Conservation (phyloP, 345 rosid genomes). For the Physaria fendleri region DNA sequence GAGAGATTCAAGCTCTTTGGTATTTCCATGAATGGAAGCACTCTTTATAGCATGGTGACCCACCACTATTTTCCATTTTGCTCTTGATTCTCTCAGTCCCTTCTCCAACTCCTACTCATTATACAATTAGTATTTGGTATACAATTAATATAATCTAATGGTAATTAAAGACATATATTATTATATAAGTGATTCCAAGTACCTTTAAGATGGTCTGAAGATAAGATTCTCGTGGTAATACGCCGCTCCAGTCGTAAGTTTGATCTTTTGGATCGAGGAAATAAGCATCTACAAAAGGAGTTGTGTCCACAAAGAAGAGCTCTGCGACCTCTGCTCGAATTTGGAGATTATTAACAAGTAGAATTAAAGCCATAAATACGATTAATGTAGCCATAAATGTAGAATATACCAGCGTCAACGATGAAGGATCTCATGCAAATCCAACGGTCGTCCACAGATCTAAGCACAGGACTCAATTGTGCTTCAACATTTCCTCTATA, state of each 20-base stretch:
- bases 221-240: conserved; percentile 33
- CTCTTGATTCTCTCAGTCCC: conserved; percentile 36
- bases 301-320: conserved; percentile 50
- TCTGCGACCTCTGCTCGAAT: conserved; percentile 35
- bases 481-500: conserved; percentile 41
- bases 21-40: conserved; percentile 47
- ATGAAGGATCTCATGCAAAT: conserved; percentile 39
- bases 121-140: not conserved
- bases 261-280: conserved; percentile 28
- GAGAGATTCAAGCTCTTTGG: conserved; percentile 38
- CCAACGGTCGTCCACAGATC: conserved; percentile 36
- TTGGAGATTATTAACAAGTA: not conserved
- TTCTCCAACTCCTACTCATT: conserved; percentile 36
- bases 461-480: conserved; percentile 34
- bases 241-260: conserved; percentile 42
- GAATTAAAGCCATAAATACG: not conserved
- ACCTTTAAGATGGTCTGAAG: conserved; percentile 19
- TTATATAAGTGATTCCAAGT: not conserved
- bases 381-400: not conserved
- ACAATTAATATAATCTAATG: not conserved
- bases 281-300: conserved; percentile 49
- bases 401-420: conserved; percentile 26
- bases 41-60: conserved; percentile 61
- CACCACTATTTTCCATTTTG: conserved; percentile 51
- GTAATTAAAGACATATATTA: not conserved